Base-by-base conservation (phyloP, 208 protist species). In the Trypanosoma rangeli region DNA sequence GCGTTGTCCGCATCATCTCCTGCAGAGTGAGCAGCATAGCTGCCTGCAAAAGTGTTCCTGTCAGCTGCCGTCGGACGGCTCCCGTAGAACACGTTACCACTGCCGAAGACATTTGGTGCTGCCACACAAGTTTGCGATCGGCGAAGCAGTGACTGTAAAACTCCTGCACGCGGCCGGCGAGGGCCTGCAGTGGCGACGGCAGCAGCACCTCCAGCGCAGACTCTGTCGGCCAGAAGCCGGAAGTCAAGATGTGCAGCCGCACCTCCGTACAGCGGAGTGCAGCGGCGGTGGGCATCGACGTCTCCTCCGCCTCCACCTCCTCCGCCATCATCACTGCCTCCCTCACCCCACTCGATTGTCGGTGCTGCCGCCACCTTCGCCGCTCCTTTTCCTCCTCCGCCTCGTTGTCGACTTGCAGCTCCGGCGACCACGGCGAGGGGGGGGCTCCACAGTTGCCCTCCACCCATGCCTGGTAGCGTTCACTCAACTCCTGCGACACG, bases 1-100 rank as follows among this genome's bases (percentile, higher is more conserved):
- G 15, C 42, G 59, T 82, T n/a, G 44, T 2, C 39, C 44, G 56
- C 22, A 62, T 50, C 42, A 82, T 70, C 12, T 78, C 72, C 72
- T 99, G 97, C 53, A 98, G 92, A 15, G 87, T 74, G 37, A 98
- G 82, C 18, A 99, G 72, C 29, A 98, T 73, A 3, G 97, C 31
- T 10, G 89, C 85, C 80, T 99, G 98, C 20, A 93, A 70, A 39
- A 98, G 73, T 24, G 95, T 98, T 10, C 98, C 93, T 0, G 72
- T 62, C 12, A 98, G 68, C 31, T 98, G 92, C 61, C 68, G 48
- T 87, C 90, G 59, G 2, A 66, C 73, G 12, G 18, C 46, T 5
- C 74, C 65, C 71, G 75, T 28, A 50, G 70, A 35, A 60, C 84
- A 70, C 33, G 75, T 80, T 26, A 98, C 44, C 10, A 86, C 74